Evolutionary conservation across 2,329 filamentous ascomycete species (phyloP).

Genomic region (Sporothrix dimorphospora): DNA sequence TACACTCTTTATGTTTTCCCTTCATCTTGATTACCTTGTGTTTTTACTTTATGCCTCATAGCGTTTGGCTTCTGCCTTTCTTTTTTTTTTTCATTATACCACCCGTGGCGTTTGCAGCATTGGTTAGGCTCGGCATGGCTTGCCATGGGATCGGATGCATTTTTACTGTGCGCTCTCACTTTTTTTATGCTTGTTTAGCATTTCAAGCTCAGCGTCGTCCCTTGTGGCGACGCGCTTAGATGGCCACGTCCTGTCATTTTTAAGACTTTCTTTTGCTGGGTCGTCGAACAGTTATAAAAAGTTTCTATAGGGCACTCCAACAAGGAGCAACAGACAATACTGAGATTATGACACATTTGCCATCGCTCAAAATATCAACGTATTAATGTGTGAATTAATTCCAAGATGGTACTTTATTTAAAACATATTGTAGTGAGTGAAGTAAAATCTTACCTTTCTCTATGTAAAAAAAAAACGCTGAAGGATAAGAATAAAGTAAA

Average conservation of each 20-base stretch:
- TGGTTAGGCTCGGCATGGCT: not conserved
- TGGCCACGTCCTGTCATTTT: not conserved
- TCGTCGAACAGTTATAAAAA: not conserved
- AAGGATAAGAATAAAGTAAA: too few species aligned
- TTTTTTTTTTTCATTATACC: not conserved
- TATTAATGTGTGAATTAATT: too few species aligned
- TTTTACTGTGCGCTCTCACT: not conserved
- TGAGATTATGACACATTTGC: not conserved
- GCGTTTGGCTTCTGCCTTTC: not conserved
- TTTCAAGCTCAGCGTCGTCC: not conserved
- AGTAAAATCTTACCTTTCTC: too few species aligned
- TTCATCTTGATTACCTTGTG: not conserved
- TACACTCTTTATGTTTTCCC: not conserved
- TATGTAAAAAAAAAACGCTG: not conserved
- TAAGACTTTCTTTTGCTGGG: not conserved
- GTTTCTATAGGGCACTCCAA: not conserved
- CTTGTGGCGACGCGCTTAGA: not conserved
- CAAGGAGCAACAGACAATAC: not conserved
- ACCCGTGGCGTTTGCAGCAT: slow-evolving; percentile 2
- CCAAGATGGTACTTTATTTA: too few species aligned
- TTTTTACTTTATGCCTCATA: not conserved
- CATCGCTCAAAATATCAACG: too few species aligned
- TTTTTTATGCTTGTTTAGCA: not conserved
- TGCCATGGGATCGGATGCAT: not conserved
- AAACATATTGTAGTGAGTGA: too few species aligned